Conservation (phyloP, 257 asterid genomes). For the Solanum pimpinellifolium region DNA sequence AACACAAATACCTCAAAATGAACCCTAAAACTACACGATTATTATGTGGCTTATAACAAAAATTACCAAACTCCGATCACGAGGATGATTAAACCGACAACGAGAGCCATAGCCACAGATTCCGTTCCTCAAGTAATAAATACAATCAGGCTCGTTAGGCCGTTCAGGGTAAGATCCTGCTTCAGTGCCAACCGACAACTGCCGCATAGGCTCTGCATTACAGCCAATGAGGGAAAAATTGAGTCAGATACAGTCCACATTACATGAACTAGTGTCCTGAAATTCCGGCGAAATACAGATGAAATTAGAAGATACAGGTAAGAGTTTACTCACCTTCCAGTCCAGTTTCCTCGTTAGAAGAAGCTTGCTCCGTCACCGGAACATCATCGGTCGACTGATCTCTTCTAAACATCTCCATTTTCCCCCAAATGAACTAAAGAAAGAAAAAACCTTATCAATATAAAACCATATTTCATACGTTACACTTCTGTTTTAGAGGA, state of each 20-base stretch:
- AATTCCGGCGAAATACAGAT: background rate
- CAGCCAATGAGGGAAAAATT: background rate
- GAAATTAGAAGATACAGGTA: background rate
- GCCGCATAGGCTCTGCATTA: conserved; percentile 25
- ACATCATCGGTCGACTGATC: background rate
- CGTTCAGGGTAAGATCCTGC: conserved; percentile 15
- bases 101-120: conserved; percentile 23
- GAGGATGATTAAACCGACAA: conserved; percentile 30
- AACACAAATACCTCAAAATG: background rate
- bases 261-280: background rate
- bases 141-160: conserved; percentile 14
- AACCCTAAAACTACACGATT: background rate
- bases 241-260: background rate
- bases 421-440: background rate
- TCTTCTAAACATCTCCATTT: background rate
- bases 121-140: conserved; percentile 17
- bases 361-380: background rate
- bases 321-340: background rate
- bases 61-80: conserved; percentile 1
- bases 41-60: background rate
- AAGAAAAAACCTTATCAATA: background rate
- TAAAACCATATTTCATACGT: background rate
- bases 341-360: background rate
- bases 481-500: background rate
- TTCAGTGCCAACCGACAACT: conserved; percentile 10